Evolutionary conservation across 495 filamentous ascomycete genomes (phyloP).

Genomic region (Neurospora africana): DNA sequence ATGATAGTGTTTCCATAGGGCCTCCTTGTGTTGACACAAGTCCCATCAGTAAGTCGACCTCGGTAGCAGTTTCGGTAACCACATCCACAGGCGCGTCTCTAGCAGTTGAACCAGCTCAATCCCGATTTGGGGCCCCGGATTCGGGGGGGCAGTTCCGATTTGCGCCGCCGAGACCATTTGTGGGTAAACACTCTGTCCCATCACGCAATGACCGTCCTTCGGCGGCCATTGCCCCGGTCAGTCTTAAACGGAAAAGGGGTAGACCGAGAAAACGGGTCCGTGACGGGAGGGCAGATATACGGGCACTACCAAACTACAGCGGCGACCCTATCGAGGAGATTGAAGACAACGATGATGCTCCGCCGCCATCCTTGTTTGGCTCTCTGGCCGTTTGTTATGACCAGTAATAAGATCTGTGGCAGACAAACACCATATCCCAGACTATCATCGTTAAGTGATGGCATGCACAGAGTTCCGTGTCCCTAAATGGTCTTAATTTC

Average conservation of each 20-base stretch:
- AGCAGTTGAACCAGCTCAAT: conserved; percentile 16
- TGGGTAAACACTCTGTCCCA: conserved; percentile 23
- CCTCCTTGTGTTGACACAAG: not conserved
- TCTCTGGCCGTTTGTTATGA: conserved; percentile 8
- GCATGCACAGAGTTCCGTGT: not conserved
- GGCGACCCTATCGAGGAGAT: conserved; percentile 38
- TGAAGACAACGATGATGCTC: conserved; percentile 15
- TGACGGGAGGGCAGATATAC: conserved; percentile 32
- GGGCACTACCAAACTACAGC: conserved; percentile 30
- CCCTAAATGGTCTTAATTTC: not conserved
- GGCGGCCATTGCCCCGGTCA: not conserved
- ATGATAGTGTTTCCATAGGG: not conserved
- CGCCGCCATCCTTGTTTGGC: conserved; percentile 8
- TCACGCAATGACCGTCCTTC: not conserved
- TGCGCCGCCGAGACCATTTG: conserved; percentile 28
- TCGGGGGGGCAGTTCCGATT: conserved; percentile 23
- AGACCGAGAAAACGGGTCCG: conserved; percentile 19
- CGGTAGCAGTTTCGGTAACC: conserved; percentile 8
- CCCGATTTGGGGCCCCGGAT: conserved; percentile 12
- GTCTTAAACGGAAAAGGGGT: conserved; percentile 15
- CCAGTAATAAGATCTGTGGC: not conserved
- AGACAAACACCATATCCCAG: not conserved
- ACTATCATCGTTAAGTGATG: not conserved
- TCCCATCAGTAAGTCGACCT: not conserved
- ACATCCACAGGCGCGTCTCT: conserved; percentile 9